Evolutionary conservation across 441 rosid species (phyloP).

Genomic region (Iberis amara): DNA sequence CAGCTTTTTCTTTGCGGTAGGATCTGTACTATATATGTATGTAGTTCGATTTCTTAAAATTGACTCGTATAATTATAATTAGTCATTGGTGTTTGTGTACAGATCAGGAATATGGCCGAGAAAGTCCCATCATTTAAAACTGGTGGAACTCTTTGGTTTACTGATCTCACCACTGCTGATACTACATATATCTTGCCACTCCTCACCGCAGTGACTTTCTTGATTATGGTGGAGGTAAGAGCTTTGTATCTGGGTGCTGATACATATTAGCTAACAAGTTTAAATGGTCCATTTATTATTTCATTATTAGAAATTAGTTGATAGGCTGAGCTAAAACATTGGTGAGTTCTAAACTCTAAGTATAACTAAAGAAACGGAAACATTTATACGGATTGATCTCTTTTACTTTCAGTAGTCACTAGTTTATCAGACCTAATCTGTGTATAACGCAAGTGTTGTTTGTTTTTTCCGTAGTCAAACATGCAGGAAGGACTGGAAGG

Average conservation of each 20-base stretch:
- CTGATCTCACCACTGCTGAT: conserved; percentile 48
- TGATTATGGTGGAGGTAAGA: conserved; percentile 45
- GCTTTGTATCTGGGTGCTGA: not conserved
- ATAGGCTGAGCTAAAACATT: not conserved
- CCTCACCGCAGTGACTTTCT: conserved; percentile 42
- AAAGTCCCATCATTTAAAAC: conserved; percentile 50
- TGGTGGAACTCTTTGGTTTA: conserved; percentile 52
- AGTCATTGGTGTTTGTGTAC: conserved; percentile 7
- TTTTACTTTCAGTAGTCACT: not conserved
- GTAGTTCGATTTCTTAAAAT: conserved; percentile 5
- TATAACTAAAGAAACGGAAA: not conserved
- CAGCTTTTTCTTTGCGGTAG: conserved; percentile 51
- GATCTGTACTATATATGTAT: not conserved
- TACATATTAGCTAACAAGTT: not conserved
- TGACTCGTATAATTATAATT: conserved; percentile 8
- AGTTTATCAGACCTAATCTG: not conserved
- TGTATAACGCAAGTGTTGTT: not conserved
- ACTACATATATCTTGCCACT: conserved; percentile 41
- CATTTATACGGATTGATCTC: not conserved
- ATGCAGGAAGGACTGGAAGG: conserved; percentile 46
- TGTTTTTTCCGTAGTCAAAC: conserved; percentile 34
- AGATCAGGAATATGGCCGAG: conserved; percentile 50
- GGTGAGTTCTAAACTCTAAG: conserved; percentile 4
- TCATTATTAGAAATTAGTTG: not conserved
- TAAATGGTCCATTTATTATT: not conserved